A percentile compares a stretch with the other conserved stretches of the same genome.
These are phyloP conservation scores for Hypocrella siamensis DNA, from an alignment of 2,329 filamentous ascomycete genomes.

Conservation along the genomic window DNA sequence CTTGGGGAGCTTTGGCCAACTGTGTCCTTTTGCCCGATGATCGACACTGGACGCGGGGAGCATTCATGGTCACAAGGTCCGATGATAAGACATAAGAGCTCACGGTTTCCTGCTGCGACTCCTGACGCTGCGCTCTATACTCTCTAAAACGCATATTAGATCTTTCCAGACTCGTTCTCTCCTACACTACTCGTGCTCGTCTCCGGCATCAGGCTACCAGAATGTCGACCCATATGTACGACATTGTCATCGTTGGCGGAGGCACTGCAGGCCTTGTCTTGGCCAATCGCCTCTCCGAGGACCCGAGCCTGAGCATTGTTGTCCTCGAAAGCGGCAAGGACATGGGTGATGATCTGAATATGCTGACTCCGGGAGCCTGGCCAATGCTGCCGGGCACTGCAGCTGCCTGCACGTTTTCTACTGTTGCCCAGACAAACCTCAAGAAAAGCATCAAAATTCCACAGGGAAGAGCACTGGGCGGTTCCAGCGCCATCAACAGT, in stretches of 20 bases:
- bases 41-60: no score
- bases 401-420: slow-evolving; percentile 9
- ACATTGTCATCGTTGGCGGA: slow-evolving; percentile 12
- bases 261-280: slow-evolving; percentile 13
- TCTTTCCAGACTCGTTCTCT: no score
- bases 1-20: no score
- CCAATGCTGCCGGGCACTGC: neutral
- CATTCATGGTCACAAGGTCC: no score
- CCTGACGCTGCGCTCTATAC: no score
- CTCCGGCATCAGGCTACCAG: slow-evolving; percentile 4
- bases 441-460: slow-evolving; percentile 11
- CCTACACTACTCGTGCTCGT: no score
- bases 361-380: slow-evolving; percentile 5
- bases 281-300: slow-evolving; percentile 11
- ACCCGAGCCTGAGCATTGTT: slow-evolving; percentile 8
- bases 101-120: no score
- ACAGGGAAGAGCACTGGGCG: slow-evolving; percentile 39
- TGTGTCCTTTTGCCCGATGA: no score
- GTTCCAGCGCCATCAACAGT: slow-evolving; percentile 40
- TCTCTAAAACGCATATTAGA: no score
- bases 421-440: slow-evolving; percentile 8
- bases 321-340: slow-evolving; percentile 12
- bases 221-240: slow-evolving; percentile 16
- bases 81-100: no score
- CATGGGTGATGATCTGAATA: slow-evolving; percentile 4